Conservation (phyloP, 2,329 filamentous ascomycete genomes). For the Sporothrix sp. region DNA sequence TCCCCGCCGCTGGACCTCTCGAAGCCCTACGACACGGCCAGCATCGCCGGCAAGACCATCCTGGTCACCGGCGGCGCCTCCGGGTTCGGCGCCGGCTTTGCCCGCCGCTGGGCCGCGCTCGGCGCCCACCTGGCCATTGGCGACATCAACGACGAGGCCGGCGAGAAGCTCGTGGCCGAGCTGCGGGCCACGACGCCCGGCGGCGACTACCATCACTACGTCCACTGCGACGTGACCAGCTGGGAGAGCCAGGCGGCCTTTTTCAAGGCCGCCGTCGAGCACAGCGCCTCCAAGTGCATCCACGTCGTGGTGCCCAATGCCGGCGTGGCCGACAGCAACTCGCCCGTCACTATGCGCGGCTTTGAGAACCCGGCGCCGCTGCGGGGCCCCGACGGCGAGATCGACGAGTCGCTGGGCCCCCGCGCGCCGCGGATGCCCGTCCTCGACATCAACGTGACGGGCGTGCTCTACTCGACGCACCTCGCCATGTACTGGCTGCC, state of each 20-base stretch:
- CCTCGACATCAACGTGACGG: constrained; percentile 52
- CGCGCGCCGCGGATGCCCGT: constrained; percentile 41
- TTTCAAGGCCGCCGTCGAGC: constrained; percentile 47
- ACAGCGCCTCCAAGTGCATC: constrained; percentile 45
- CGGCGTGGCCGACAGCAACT: constrained; percentile 40
- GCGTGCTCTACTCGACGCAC: constrained; percentile 54
- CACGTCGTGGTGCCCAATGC: constrained; percentile 58
- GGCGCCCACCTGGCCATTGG: constrained; percentile 54
- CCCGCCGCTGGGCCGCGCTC: constrained; percentile 40
- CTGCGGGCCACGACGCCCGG: constrained; percentile 35
- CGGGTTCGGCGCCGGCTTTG: constrained; percentile 46
- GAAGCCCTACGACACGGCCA: constrained; percentile 33
- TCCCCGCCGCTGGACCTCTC: constrained; percentile 34
- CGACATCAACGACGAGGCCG: constrained; percentile 48
- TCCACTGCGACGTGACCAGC: constrained; percentile 53
- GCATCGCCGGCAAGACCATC: constrained; percentile 44
- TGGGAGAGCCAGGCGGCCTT: constrained; percentile 54
- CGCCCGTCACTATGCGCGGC: constrained; percentile 19
- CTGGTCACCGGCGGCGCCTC: constrained; percentile 55
- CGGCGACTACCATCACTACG: constrained; percentile 42
- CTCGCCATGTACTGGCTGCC: constrained; percentile 51
- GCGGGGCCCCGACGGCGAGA: constrained; percentile 27
- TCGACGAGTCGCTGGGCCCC: constrained; percentile 21
- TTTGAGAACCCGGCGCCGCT: constrained; percentile 35
- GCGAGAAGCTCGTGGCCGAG: constrained; percentile 43